These are phyloP conservation scores for Skeletonema potamos DNA, from an alignment of 108 stramenopile genomes.

Conservation along the genomic window DNA sequence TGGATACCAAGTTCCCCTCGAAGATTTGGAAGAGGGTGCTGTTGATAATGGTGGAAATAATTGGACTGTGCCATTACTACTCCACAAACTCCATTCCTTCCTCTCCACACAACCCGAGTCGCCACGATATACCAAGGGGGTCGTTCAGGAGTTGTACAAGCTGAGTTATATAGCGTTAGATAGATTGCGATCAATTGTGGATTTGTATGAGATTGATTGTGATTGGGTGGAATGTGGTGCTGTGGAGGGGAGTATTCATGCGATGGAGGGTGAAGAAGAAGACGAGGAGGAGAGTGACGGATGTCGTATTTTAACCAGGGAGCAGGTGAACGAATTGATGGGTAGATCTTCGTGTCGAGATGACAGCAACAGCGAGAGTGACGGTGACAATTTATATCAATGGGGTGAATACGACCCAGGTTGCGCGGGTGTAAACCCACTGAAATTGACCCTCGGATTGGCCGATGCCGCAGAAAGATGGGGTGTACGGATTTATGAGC, in stretches of 20 bases:
- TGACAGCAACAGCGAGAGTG: background rate
- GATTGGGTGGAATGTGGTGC: slow-evolving; percentile 34
- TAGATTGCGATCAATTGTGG: slow-evolving; percentile 21
- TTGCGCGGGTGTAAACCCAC: slow-evolving; percentile 31
- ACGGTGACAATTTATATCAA: slow-evolving; percentile 15
- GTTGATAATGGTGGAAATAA: background rate
- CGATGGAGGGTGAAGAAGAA: background rate
- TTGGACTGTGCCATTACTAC: background rate
- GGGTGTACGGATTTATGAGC: slow-evolving; percentile 33
- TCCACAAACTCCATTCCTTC: background rate
- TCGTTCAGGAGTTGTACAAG: slow-evolving; percentile 17
- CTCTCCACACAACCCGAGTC: background rate
- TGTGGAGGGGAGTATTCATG: slow-evolving; percentile 31
- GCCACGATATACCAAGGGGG: slow-evolving; percentile 13
- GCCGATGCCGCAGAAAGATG: slow-evolving; percentile 30
- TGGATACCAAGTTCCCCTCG: slow-evolving; percentile 37
- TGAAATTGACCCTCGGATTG: slow-evolving; percentile 27
- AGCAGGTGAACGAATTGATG: slow-evolving; percentile 30
- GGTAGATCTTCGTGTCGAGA: background rate
- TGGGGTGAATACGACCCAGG: slow-evolving; percentile 35
- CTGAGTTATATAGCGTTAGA: slow-evolving; percentile 24
- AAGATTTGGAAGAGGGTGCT: slow-evolving; percentile 18
- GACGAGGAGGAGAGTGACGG: slow-evolving; percentile 15
- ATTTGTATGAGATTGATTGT: slow-evolving; percentile 38
- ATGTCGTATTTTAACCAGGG: slow-evolving; percentile 4